Evolutionary conservation across 2,329 filamentous ascomycete genomes (phyloP), one percentile per base, ranked within the genome.

Genomic region (Pestalotiopsis sp.): DNA sequence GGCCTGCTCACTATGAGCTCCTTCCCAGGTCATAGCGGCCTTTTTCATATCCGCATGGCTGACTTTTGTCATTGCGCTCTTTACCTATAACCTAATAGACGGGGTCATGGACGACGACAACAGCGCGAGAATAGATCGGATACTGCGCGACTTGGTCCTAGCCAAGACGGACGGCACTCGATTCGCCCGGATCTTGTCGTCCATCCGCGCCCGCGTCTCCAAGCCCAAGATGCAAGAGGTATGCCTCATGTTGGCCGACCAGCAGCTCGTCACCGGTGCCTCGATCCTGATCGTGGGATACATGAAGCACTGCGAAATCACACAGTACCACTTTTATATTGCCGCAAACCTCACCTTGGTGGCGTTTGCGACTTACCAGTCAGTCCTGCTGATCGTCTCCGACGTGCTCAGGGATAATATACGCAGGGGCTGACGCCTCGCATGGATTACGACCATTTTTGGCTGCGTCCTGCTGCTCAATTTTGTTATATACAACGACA

Each of bases 301-400:
- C 11, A 70, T 70, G 57, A 68, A 69, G 17, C 69, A 67, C 62
- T 70, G 69, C 57, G 67, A 66, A n/a, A 67, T 70, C n/a, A 63
- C 69, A 2, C 69, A 69, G 4, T 69, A 70, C n/a, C 67, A 69
- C 20, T 69, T 66, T 17, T 66, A 56, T 12, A 66, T 69, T 4
- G 31, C 65, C 6, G 56, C 58, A 4, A 31, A 62, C 31, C 68
- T 69, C 1, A 58, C 60, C 3, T 56, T 62, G 20, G 31, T 61
- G 12, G 52, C 65, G 11, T 68, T 39, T 27, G 36, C 65, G 14
- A 63, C 67, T 17, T 66, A 68, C 9, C 38, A 69, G 7, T 56
- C 62, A n/a, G 65, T 66, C 14, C 17, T 69, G 11, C 45, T 39
- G n/a, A n/a, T 58, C 56, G 56, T 69, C 23, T 39, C 25, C 13